Percentiles rank a stretch among this genome's conserved stretches.
phyloP scores from a whole-genome alignment of 768 basidiomycete genomes.

The Kwoniella heveanensis region DNA sequence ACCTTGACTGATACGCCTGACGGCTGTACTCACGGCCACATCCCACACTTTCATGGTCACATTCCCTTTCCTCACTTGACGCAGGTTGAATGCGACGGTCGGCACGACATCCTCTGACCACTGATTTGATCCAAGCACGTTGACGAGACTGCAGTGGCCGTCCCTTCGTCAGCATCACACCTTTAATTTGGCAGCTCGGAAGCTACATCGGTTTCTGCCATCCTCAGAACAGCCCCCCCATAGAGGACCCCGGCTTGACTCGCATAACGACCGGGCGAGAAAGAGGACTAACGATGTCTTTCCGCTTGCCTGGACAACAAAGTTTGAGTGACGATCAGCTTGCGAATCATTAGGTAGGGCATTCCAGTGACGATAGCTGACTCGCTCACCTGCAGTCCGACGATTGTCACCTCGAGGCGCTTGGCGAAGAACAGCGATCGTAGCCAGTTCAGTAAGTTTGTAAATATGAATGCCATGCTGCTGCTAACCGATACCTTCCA shows the following conservation, averaged over 20 bases:
- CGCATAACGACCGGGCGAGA: neutral
- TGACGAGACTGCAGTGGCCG: conserved; percentile 63
- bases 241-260: no score
- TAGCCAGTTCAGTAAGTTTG: conserved; percentile 66
- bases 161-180: neutral
- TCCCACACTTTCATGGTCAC: conserved; percentile 94
- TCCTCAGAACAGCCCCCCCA: no score
- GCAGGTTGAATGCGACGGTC: conserved; percentile 88
- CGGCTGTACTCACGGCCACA: conserved; percentile 74
- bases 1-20: no score
- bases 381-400: conserved; percentile 75
- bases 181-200: no score
- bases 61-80: conserved; percentile 84
- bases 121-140: conserved; percentile 77
- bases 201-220: no score
- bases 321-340: neutral
- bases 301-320: conserved; percentile 71
- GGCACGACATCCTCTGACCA: conserved; percentile 98
- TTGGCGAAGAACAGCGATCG: conserved; percentile 79
- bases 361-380: conserved; percentile 7
- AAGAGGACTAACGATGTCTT: conserved; percentile 70
- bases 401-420: conserved; percentile 84
- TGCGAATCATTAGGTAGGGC: neutral
- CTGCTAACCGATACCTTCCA: no score
- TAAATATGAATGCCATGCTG: conserved; percentile 60